Conservation (phyloP, 2,329 filamentous ascomycete species). For the Fusarium sp. region DNA sequence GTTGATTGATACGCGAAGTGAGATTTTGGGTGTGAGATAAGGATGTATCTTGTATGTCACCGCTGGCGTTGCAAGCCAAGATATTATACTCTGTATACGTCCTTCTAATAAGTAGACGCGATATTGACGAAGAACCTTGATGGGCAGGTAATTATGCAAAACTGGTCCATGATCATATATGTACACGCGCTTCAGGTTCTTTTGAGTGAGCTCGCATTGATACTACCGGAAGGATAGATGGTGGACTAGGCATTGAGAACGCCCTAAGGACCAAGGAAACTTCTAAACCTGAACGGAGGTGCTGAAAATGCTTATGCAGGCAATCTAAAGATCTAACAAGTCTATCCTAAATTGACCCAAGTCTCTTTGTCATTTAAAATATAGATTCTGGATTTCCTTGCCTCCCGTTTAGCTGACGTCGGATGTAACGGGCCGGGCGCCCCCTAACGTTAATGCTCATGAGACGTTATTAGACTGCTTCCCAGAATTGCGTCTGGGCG, state of each 20-base stretch:
- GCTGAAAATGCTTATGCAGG: not conserved
- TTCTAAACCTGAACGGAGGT: too few species aligned
- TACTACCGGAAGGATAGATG: not conserved
- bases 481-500: not conserved
- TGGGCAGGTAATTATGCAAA: not conserved
- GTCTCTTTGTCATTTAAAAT: not conserved
- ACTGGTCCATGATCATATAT: too few species aligned
- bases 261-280: not conserved
- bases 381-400: not conserved
- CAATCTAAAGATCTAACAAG: too few species aligned
- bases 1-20: not conserved
- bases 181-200: not conserved
- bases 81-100: not conserved
- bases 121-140: slow-evolving; percentile 12
- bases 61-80: too few species aligned
- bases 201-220: not conserved
- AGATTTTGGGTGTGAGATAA: not conserved
- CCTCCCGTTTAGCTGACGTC: not conserved
- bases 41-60: not conserved
- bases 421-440: not conserved
- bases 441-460: too few species aligned
- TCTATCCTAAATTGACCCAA: not conserved
- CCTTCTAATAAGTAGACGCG: not conserved
- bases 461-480: not conserved
- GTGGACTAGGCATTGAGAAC: not conserved